Conservation (phyloP, 2,329 filamentous ascomycete species). For the Anthostomella pinea region DNA sequence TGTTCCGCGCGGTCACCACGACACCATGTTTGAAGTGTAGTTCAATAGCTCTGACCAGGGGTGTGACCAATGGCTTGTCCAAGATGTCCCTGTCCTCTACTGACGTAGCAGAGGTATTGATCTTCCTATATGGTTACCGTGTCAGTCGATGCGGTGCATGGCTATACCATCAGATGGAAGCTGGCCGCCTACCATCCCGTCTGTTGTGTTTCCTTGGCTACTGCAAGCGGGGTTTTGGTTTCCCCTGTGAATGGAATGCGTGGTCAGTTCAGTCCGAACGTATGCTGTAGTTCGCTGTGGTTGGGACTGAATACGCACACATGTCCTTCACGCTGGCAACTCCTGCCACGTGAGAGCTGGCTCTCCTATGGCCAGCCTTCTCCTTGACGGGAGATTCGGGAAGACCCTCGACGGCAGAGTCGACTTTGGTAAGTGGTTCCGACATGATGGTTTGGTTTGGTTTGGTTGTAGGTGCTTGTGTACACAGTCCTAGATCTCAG, state of each 20-base stretch:
- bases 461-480: conserved; percentile 5
- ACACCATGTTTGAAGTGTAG: conserved; percentile 86
- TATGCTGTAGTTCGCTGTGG: too few relatives aligned
- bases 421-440: conserved; percentile 76
- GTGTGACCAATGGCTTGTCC: conserved; percentile 75
- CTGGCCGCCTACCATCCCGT: conserved; percentile 71
- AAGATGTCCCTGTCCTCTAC: conserved; percentile 83
- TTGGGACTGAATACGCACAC: too few relatives aligned
- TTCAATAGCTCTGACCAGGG: conserved; percentile 91
- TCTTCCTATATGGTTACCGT: conserved; percentile 62
- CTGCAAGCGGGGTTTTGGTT: conserved; percentile 66
- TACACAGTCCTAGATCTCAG: conserved; percentile 2
- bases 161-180: background rate
- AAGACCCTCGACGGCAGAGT: conserved; percentile 83
- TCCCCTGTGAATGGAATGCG: conserved; percentile 55
- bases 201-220: conserved; percentile 80
- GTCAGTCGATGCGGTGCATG: conserved; percentile 11
- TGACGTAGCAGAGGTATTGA: conserved; percentile 78
- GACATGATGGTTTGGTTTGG: conserved; percentile 29
- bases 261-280: conserved; percentile 10
- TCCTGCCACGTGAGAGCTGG: conserved; percentile 69
- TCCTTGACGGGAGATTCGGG: conserved; percentile 66
- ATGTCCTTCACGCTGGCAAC: conserved; percentile 83
- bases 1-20: conserved; percentile 83
- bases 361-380: conserved; percentile 60